Base-by-base conservation (phyloP, 2,329 filamentous ascomycete genomes). In the Byssochlamys sp. region DNA sequence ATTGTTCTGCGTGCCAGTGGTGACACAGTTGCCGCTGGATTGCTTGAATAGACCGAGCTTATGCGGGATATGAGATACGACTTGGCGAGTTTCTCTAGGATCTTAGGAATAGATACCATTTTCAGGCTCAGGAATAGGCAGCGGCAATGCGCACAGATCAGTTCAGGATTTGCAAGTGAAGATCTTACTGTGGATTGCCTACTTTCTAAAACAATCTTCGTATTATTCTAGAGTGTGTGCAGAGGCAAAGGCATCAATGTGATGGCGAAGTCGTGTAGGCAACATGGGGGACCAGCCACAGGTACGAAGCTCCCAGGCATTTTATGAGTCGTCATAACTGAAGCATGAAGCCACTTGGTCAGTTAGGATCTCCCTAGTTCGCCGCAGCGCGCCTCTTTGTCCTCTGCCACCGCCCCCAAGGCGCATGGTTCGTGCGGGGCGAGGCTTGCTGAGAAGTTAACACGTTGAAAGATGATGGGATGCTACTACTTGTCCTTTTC, bases 21-120 rank as follows among this genome's bases (percentile, higher is more conserved):
- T 1, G 83, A 87, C 64, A 97, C 94, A 1, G 82, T 97, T 59
- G 94, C 90, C 10, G 91, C 91, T 39, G 94, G 94, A 1, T 75
- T 96, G 61, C 74, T 97, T 65, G 91, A 96, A 69, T 87, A 76
- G 74, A 59, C 35, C 4, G 39, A 45, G 12, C n/a, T 45, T 4
- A 45, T 19, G 3, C 39, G 19, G 9, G 39, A 19, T 45, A 45
- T 3, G 39, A 45, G 39, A 45, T 45, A 11, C 2, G 29, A 10
- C 29, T 31, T 9, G 14, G 19, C 5, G n/a, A 45, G 31, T 3
- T 14, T 45, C 39, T 45, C 39, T 24, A 45, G 39, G 39, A 10
- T 24, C 39, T 45, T 45, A 19, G 35, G 14, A 45, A 45, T 45
- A 45, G n/a, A 45, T 45, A 24, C 39, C 39, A 45, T 39, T 31